Evolutionary conservation across 345 rosid species (phyloP).

Genomic region (Eucalyptus pauciflora): DNA sequence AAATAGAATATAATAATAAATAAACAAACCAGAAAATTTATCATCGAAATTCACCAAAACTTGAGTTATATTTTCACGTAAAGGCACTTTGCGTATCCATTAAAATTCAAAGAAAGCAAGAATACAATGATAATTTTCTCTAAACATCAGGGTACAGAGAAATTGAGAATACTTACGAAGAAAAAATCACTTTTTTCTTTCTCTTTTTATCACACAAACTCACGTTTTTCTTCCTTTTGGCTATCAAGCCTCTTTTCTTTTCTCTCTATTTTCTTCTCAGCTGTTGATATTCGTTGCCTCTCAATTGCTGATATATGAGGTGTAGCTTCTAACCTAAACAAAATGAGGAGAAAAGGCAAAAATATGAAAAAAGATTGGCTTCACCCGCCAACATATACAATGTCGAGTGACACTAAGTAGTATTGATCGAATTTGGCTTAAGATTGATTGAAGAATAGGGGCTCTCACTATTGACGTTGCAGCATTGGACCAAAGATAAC

Average conservation of each 20-base stretch:
- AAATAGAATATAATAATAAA: no score
- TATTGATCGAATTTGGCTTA: background rate
- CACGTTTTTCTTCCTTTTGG: no score
- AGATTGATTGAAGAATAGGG: background rate
- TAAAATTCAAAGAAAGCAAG: accelerated
- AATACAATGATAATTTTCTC: background rate
- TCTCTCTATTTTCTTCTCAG: no score
- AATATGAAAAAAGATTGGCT: background rate
- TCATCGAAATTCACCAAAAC: no score
- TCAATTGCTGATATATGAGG: no score
- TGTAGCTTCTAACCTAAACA: no score
- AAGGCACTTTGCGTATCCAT: accelerated
- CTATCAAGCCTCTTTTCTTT: no score
- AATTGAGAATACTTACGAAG: no score
- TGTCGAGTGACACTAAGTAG: background rate
- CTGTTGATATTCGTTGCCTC: no score
- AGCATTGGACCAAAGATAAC: background rate
- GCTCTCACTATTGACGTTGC: background rate
- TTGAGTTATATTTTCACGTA: background rate
- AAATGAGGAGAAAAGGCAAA: no score
- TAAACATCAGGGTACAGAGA: background rate
- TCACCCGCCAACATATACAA: background rate
- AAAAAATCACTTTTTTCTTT: background rate
- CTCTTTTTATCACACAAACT: accelerated
- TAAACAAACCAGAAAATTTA: no score